Percentiles rank a stretch among this genome's conserved stretches.
phyloP scores from a whole-genome alignment of 192 early-diverging fungal species.

The Pilaira anomala region DNA sequence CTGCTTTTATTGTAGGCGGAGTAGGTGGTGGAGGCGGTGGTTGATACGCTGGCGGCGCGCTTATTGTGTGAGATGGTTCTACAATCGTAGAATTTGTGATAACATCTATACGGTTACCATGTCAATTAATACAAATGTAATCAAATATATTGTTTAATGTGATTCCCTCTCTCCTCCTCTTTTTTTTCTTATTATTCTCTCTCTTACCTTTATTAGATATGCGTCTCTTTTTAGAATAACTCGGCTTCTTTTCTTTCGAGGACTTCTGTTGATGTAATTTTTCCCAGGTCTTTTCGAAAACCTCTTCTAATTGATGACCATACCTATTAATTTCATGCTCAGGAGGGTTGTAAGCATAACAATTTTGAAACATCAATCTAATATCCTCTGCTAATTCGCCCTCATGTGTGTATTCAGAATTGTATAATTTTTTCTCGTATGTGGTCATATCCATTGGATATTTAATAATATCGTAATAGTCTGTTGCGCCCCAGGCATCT shows the following conservation, averaged over 20 bases:
- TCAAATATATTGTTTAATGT: too few species aligned
- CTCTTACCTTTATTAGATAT: neutral
- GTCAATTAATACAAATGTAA: too few species aligned
- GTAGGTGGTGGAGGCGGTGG: too few species aligned
- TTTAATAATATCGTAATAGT: constrained; percentile 75
- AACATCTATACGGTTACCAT: too few species aligned
- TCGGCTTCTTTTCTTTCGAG: neutral
- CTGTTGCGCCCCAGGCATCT: constrained; percentile 71
- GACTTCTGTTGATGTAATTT: constrained; percentile 17
- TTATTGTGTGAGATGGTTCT: too few species aligned
- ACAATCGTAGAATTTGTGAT: too few species aligned
- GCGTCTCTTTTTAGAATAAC: neutral
- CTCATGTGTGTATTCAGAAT: constrained; percentile 53
- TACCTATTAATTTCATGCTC: constrained; percentile 57
- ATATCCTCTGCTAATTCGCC: constrained; percentile 67
- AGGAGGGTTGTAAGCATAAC: constrained; percentile 68
- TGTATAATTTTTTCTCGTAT: constrained; percentile 57
- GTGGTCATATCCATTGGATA: constrained; percentile 80
- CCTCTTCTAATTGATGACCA: constrained; percentile 58
- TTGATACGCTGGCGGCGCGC: too few species aligned
- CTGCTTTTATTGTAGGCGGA: too few species aligned
- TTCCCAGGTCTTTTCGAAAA: constrained; percentile 69
- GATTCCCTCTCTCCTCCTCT: too few species aligned
- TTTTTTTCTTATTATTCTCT: neutral
- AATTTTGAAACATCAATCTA: constrained; percentile 71